A percentile compares a stretch with the other conserved stretches of the same genome.
phyloP scores from a whole-genome alignment of 2,329 filamentous ascomycete species.

The Endocalyx cinctus region DNA sequence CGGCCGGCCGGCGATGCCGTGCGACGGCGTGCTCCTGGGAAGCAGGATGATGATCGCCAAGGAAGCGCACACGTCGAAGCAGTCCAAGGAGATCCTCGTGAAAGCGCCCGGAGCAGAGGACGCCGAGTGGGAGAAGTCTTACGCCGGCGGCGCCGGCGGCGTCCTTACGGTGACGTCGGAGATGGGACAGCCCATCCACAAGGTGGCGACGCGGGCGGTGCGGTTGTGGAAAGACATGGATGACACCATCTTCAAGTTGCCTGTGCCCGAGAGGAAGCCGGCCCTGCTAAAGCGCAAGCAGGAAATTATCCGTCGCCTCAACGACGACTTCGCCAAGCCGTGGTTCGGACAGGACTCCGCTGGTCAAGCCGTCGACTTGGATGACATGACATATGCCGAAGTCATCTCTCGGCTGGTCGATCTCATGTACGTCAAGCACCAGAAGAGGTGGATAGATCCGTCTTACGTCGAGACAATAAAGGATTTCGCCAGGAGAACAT shows the following conservation, averaged over 20 bases:
- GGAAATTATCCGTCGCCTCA: slow-evolving; percentile 38
- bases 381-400: slow-evolving; percentile 44
- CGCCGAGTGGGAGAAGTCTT: slow-evolving; percentile 40
- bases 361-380: slow-evolving; percentile 38
- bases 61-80: slow-evolving; percentile 37
- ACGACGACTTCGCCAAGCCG: slow-evolving; percentile 43
- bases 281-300: slow-evolving; percentile 35
- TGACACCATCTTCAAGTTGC: slow-evolving; percentile 22
- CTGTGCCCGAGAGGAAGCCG: slow-evolving; percentile 29
- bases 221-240: slow-evolving; percentile 34
- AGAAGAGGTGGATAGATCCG: slow-evolving; percentile 37
- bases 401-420: slow-evolving; percentile 40
- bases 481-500: slow-evolving; percentile 19
- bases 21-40: slow-evolving; percentile 40
- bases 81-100: slow-evolving; percentile 39
- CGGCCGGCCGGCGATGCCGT: slow-evolving; percentile 41
- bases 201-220: slow-evolving; percentile 32
- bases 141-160: slow-evolving; percentile 24
- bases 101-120: slow-evolving; percentile 37
- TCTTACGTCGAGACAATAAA: slow-evolving; percentile 15
- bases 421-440: slow-evolving; percentile 33
- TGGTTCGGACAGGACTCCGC: slow-evolving; percentile 41
- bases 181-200: slow-evolving; percentile 36
- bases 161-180: slow-evolving; percentile 26
- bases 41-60: slow-evolving; percentile 44